Percentiles rank a stretch among this genome's conserved stretches.
These are phyloP conservation scores for Neurospora tetraspora DNA, from an alignment of 495 filamentous ascomycete species.

Conservation along the genomic window DNA sequence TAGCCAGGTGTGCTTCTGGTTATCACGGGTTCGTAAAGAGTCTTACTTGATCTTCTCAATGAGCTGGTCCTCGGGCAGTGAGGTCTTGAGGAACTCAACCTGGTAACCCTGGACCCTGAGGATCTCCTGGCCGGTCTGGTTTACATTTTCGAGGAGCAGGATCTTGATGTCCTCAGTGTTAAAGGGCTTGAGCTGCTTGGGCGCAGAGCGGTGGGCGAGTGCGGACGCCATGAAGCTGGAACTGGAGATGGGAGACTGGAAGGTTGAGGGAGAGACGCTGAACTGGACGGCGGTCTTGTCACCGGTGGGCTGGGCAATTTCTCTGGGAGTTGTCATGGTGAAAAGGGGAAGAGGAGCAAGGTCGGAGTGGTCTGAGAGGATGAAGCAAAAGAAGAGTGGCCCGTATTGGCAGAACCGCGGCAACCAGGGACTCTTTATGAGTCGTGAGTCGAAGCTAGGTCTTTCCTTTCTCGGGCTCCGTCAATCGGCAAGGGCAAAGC, in stretches of 20 bases:
- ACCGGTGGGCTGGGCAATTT: conserved; percentile 24
- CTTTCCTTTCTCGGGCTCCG: background rate
- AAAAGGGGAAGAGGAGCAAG: conserved; percentile 2
- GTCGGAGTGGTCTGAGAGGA: background rate
- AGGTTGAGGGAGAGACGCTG: conserved; percentile 47
- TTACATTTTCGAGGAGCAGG: conserved; percentile 90
- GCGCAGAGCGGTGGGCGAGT: conserved; percentile 15
- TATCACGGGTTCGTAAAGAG: background rate
- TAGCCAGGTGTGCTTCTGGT: conserved; percentile 5
- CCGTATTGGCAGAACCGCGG: background rate
- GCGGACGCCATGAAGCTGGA: conserved; percentile 22
- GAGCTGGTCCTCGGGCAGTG: conserved; percentile 82
- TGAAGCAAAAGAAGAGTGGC: background rate
- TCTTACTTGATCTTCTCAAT: conserved; percentile 91
- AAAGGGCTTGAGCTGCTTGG: conserved; percentile 91
- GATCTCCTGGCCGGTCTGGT: conserved; percentile 77
- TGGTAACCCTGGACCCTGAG: conserved; percentile 84
- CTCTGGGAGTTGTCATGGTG: conserved; percentile 32
- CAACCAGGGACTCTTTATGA: background rate
- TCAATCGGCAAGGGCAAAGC: background rate
- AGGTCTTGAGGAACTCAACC: conserved; percentile 82
- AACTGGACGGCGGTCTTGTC: conserved; percentile 21
- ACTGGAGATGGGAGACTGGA: conserved; percentile 50
- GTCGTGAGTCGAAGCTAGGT: background rate
- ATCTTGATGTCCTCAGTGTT: conserved; percentile 93